These are phyloP conservation scores for Verticillium alfalfae DNA, from an alignment of 2,329 filamentous ascomycete species.

Conservation along the genomic window DNA sequence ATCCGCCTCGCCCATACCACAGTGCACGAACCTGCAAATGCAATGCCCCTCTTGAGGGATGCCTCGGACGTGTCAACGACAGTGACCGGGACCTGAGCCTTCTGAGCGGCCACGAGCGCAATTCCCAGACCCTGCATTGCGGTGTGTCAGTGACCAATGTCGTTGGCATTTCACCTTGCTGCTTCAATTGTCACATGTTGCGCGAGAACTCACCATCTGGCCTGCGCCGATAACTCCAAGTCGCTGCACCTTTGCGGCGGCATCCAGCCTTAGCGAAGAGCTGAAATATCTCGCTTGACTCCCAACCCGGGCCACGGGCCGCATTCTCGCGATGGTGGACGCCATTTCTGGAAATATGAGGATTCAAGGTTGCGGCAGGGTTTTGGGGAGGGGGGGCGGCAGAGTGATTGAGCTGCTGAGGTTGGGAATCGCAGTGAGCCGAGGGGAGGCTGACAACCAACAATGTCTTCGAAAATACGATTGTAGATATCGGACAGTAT, in stretches of 20 bases:
- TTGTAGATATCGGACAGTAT: not conserved
- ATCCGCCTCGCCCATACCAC: not conserved
- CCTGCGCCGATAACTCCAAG: constrained; percentile 91
- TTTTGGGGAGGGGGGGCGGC: not conserved
- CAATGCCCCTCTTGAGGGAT: constrained; percentile 81
- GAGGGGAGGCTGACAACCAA: not conserved
- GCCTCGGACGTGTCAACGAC: constrained; percentile 80
- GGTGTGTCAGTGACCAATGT: constrained; percentile 11
- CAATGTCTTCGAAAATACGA: not conserved
- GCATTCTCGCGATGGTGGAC: constrained; percentile 8
- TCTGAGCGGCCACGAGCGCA: constrained; percentile 85
- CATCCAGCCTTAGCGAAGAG: constrained; percentile 53
- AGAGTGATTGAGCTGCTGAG: not conserved
- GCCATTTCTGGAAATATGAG: constrained; percentile 5
- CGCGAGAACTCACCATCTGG: constrained; percentile 69
- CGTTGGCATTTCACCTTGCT: not conserved
- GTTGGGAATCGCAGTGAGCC: not conserved
- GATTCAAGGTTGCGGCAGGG: not conserved
- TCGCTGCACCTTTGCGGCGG: constrained; percentile 68
- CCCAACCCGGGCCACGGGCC: constrained; percentile 13
- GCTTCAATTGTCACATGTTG: constrained; percentile 26
- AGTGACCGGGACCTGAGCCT: constrained; percentile 75
- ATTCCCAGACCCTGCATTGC: constrained; percentile 77
- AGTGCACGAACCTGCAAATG: constrained; percentile 65
- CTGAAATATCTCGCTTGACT: constrained; percentile 59